Evolutionary conservation across 116 monocot genomes (phyloP).

Genomic region (Trichopus zeylanicus): DNA sequence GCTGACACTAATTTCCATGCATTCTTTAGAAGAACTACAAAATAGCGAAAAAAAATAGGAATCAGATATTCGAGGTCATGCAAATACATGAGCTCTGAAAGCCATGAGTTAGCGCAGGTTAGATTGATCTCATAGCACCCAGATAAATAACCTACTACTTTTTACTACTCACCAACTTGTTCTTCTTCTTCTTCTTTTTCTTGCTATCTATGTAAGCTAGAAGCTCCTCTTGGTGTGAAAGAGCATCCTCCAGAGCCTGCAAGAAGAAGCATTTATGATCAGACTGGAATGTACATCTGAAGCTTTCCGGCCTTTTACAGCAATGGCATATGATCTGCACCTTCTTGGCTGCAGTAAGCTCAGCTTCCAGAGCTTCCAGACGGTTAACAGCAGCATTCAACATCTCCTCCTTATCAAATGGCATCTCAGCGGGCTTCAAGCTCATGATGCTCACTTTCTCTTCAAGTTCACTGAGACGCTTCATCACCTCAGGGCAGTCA

Average conservation of each 20-base stretch:
- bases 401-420: slow-evolving; percentile 75
- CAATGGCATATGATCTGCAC: slow-evolving; percentile 19
- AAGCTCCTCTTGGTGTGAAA: slow-evolving; percentile 51
- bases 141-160: background rate
- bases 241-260: slow-evolving; percentile 58
- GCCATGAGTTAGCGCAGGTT: too few relatives aligned
- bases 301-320: background rate
- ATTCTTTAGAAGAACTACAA: too few relatives aligned
- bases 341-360: slow-evolving; percentile 86
- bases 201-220: slow-evolving; percentile 62
- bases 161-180: slow-evolving; percentile 2
- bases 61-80: too few relatives aligned
- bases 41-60: too few relatives aligned
- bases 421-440: slow-evolving; percentile 42
- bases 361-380: slow-evolving; percentile 47
- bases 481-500: slow-evolving; percentile 33
- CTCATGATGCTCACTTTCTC: slow-evolving; percentile 47
- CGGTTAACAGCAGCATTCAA: slow-evolving; percentile 56
- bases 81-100: too few relatives aligned
- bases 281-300: background rate
- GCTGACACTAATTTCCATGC: too few relatives aligned
- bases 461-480: slow-evolving; percentile 67
- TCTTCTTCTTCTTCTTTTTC: slow-evolving; percentile 60
- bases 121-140: too few relatives aligned
- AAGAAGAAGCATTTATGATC: background rate